phyloP scores from a whole-genome alignment of 2,329 filamentous ascomycete species.

The Fusarium miscanthi region DNA sequence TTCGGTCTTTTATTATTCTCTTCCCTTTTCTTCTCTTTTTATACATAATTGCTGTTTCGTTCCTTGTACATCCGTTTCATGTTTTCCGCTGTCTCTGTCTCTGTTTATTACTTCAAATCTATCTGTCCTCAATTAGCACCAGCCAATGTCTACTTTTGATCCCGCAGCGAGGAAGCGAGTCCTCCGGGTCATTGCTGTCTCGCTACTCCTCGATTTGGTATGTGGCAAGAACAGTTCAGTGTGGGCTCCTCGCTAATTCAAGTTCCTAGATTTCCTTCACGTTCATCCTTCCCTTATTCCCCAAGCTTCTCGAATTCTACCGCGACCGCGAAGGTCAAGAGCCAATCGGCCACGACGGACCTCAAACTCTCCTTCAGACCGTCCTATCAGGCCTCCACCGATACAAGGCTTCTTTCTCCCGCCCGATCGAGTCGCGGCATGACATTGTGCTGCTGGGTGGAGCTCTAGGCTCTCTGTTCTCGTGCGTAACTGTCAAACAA shows the following conservation, averaged over 20 bases:
- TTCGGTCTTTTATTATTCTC: slow-evolving; percentile 4
- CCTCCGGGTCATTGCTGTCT: slow-evolving; percentile 87
- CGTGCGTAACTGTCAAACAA: slow-evolving; percentile 53
- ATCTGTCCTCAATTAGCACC: slow-evolving; percentile 15
- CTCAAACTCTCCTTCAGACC: slow-evolving; percentile 77
- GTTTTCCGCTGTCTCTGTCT: background rate
- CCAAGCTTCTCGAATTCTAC: slow-evolving; percentile 95
- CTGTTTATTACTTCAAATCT: background rate
- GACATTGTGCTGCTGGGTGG: slow-evolving; percentile 96
- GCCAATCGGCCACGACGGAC: slow-evolving; percentile 55
- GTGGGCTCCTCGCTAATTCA: slow-evolving; percentile 10
- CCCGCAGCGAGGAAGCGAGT: slow-evolving; percentile 78
- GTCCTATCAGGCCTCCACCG: slow-evolving; percentile 87
- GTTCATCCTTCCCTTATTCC: slow-evolving; percentile 96
- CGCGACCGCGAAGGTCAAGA: slow-evolving; percentile 78
- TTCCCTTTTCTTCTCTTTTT: background rate
- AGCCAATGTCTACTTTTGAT: slow-evolving; percentile 59
- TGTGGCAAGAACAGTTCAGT: background rate
- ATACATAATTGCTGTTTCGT: background rate
- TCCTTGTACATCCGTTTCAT: background rate
- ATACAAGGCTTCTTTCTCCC: slow-evolving; percentile 93
- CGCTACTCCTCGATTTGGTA: slow-evolving; percentile 90
- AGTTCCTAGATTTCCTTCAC: slow-evolving; percentile 90
- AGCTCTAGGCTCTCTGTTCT: slow-evolving; percentile 92
- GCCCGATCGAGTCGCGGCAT: slow-evolving; percentile 94